Conservation (phyloP, 768 basidiomycete genomes). For the Suillus variegatus region DNA sequence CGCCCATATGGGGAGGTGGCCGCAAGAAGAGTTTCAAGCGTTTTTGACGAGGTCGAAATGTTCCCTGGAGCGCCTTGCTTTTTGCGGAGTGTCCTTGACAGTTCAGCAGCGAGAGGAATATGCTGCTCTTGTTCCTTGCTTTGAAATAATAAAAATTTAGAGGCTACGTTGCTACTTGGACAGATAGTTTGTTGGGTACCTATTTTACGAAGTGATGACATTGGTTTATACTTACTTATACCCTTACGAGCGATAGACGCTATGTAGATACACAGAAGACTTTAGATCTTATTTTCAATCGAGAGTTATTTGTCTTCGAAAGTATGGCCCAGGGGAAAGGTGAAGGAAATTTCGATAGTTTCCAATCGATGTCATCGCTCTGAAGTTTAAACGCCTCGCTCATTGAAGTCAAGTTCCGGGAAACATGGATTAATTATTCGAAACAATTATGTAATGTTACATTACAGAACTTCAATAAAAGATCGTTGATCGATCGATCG, state of each 20-base stretch:
- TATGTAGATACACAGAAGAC: neutral
- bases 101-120: neutral
- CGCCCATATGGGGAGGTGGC: slow-evolving; percentile 14
- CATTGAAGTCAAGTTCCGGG: neutral
- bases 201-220: neutral
- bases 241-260: neutral
- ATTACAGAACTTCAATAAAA: neutral
- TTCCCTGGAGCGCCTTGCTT: slow-evolving; percentile 14
- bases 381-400: neutral
- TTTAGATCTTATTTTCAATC: neutral
- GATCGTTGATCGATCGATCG: too few species aligned
- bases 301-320: neutral
- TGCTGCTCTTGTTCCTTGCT: neutral
- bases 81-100: neutral
- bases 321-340: neutral
- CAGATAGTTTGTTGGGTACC: neutral
- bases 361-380: neutral
- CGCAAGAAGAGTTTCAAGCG: slow-evolving; percentile 16
- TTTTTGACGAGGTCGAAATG: slow-evolving; percentile 22
- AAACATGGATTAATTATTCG: neutral
- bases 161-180: neutral
- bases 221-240: neutral
- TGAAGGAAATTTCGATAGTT: too few species aligned
- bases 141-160: too few species aligned
- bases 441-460: neutral